phyloP scores from a whole-genome alignment of 257 asterid genomes.

The Paulownia fortunei region DNA sequence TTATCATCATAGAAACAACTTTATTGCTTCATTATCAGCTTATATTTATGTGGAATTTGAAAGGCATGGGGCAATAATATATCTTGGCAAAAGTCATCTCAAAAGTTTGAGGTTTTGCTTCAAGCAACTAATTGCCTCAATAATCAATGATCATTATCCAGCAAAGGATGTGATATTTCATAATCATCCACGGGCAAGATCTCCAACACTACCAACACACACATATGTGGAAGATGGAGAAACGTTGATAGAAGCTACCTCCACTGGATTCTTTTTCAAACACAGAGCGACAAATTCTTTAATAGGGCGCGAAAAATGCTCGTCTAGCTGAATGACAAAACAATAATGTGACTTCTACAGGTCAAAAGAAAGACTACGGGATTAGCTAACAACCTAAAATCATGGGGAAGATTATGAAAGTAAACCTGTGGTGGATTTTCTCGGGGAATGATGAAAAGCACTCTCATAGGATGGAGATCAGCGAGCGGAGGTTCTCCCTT shows the following conservation, averaged over 20 bases:
- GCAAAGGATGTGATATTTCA: neutral
- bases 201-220: slow-evolving; percentile 25
- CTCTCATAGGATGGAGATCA: slow-evolving; percentile 99
- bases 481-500: slow-evolving; percentile 99
- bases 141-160: too few species aligned
- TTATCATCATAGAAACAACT: neutral
- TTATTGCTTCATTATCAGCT: neutral
- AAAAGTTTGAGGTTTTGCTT: neutral
- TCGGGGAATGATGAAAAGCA: slow-evolving; percentile 97
- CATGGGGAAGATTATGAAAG: slow-evolving; percentile 29
- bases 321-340: slow-evolving; percentile 81
- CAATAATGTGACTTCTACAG: slow-evolving; percentile 29
- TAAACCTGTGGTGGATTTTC: slow-evolving; percentile 98
- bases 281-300: slow-evolving; percentile 90
- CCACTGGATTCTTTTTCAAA: slow-evolving; percentile 91
- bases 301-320: slow-evolving; percentile 95
- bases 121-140: neutral
- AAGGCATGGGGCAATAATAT: neutral
- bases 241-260: slow-evolving; percentile 57
- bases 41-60: neutral
- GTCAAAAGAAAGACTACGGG: neutral
- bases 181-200: neutral
- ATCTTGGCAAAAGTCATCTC: neutral
- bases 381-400: slow-evolving; percentile 25
- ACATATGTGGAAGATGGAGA: slow-evolving; percentile 19